Conservation (phyloP, 164 flowering plant genomes). For the Chloranthus sessilifolius region DNA sequence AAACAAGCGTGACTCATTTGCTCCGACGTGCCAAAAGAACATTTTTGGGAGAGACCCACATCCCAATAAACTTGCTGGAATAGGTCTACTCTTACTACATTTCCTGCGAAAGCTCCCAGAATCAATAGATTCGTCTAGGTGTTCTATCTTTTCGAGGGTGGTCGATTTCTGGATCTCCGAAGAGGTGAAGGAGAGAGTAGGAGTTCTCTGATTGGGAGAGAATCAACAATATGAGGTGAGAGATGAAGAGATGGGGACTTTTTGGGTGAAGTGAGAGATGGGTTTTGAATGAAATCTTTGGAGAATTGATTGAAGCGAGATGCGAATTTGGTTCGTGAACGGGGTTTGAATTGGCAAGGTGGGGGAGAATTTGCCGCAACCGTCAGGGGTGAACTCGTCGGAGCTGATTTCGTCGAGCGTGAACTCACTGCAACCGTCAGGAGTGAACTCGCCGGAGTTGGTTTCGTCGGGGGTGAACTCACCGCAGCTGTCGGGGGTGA, state of each 20-base stretch:
- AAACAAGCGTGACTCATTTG: no score
- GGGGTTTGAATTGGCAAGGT: slow-evolving; percentile 35
- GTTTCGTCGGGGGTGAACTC: no score
- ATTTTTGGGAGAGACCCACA: slow-evolving; percentile 62
- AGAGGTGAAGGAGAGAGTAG: slow-evolving; percentile 62
- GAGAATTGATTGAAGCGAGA: slow-evolving; percentile 33
- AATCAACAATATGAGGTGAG: slow-evolving; percentile 17
- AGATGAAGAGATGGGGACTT: slow-evolving; percentile 9
- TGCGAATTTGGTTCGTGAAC: slow-evolving; percentile 36
- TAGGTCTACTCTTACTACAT: slow-evolving; percentile 39
- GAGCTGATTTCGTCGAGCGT: no score
- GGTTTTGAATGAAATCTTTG: slow-evolving; percentile 10
- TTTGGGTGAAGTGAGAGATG: slow-evolving; percentile 29
- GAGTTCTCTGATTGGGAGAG: slow-evolving; percentile 45
- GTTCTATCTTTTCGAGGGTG: slow-evolving; percentile 41
- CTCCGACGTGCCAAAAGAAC: slow-evolving; percentile 43
- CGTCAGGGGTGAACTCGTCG: no score
- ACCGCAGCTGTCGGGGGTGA: no score
- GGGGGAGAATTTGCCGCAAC: no score
- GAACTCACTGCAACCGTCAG: no score
- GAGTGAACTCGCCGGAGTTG: no score
- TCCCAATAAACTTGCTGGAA: slow-evolving; percentile 29
- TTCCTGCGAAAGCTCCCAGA: slow-evolving; percentile 31
- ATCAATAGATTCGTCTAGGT: slow-evolving; percentile 39
- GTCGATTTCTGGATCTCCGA: slow-evolving; percentile 44